These are phyloP conservation scores for Syzygium malaccense DNA, from an alignment of 441 rosid genomes.

Conservation along the genomic window DNA sequence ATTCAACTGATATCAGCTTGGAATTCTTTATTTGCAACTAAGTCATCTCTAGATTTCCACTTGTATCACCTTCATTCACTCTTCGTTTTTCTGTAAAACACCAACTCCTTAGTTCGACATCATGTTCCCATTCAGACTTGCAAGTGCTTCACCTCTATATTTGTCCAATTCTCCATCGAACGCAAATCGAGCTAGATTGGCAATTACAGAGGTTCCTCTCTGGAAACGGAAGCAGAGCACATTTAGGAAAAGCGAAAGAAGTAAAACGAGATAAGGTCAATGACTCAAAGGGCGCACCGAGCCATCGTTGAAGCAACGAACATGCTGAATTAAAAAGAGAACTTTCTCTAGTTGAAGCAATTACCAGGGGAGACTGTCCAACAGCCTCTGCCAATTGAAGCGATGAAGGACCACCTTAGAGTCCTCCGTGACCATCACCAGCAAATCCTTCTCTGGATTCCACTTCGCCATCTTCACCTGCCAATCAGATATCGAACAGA, in stretches of 20 bases:
- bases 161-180: not conserved
- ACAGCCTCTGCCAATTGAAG: not conserved
- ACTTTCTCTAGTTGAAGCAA: not conserved
- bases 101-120: not conserved
- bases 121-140: not conserved
- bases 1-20: not conserved
- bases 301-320: not conserved
- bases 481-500: not conserved
- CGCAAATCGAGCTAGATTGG: not conserved
- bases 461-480: not conserved
- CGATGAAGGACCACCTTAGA: not conserved
- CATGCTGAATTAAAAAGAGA: not conserved
- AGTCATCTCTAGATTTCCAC: not conserved
- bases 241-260: not conserved
- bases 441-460: not conserved
- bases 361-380: not conserved
- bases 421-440: not conserved
- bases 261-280: not conserved
- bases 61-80: not conserved
- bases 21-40: not conserved
- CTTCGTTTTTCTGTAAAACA: not conserved
- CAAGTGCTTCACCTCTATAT: not conserved
- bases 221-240: accelerated
- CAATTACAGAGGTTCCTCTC: not conserved
- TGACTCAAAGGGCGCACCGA: not conserved